Evolutionary conservation across 2,329 filamentous ascomycete genomes (phyloP).

Genomic region (Aspergillus tanneri): DNA sequence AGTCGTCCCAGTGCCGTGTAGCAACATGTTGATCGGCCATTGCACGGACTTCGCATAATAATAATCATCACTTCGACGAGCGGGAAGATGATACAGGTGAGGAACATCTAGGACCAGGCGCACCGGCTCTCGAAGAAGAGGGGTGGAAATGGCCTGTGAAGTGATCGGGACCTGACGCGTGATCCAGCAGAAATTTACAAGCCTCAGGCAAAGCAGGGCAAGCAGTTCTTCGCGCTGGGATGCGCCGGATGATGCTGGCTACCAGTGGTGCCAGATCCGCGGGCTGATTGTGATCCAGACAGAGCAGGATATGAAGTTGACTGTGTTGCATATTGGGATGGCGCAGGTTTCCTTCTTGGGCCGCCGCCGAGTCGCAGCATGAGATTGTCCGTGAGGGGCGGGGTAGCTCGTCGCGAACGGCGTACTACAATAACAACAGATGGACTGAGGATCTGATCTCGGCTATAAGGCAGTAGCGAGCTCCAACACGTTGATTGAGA

Average conservation of each 20-base stretch:
- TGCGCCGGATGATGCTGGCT: slow-evolving; percentile 39
- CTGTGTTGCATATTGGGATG: slow-evolving; percentile 49
- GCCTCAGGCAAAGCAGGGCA: background rate
- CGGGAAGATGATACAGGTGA: slow-evolving; percentile 2
- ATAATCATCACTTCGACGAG: too few relatives aligned
- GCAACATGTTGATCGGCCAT: too few relatives aligned
- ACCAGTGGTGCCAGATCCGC: slow-evolving; percentile 44
- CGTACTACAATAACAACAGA: slow-evolving; percentile 99
- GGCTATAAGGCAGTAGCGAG: slow-evolving; percentile 88
- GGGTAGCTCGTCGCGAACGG: slow-evolving; percentile 80
- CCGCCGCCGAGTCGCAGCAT: slow-evolving; percentile 86
- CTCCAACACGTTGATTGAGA: slow-evolving; percentile 95
- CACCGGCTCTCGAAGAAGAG: background rate
- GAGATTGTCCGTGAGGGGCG: slow-evolving; percentile 94
- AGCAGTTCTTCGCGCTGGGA: slow-evolving; percentile 16
- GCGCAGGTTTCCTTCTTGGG: too few relatives aligned
- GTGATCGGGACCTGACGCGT: background rate
- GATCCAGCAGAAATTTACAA: background rate
- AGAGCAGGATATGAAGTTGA: slow-evolving; percentile 36
- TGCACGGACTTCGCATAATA: too few relatives aligned
- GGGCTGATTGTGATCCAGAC: slow-evolving; percentile 44
- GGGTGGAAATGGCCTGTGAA: background rate
- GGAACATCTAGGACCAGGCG: slow-evolving; percentile 4
- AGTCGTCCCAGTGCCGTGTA: too few relatives aligned
- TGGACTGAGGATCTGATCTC: slow-evolving; percentile 99